phyloP scores from a whole-genome alignment of 2,329 filamentous ascomycete species.

The Dothiorella sarmentorum region DNA sequence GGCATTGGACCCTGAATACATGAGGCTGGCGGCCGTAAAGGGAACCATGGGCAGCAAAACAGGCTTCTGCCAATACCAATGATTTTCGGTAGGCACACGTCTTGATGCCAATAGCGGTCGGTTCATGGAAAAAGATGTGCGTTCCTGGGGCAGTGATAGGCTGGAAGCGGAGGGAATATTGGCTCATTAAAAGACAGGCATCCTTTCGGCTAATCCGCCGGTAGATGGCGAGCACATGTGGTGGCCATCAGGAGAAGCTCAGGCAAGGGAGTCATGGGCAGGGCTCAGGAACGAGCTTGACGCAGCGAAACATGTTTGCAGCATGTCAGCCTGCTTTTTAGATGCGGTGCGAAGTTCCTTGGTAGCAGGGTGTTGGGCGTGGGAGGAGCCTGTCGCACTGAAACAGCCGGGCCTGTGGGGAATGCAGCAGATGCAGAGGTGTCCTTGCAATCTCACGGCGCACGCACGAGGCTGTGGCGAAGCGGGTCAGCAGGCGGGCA shows the following conservation, averaged over 20 bases:
- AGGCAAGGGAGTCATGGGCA: neutral
- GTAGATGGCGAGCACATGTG: neutral
- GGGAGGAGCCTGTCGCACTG: constrained; percentile 8
- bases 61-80: neutral
- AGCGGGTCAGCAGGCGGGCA: neutral
- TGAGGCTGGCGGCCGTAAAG: neutral
- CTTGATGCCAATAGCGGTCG: neutral
- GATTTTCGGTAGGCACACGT: neutral
- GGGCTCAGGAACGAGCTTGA: neutral
- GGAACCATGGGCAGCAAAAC: neutral
- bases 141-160: constrained; percentile 1
- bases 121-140: neutral
- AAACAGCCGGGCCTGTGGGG: constrained; percentile 13
- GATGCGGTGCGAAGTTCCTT: no score
- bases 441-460: constrained; percentile 15
- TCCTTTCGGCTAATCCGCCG: constrained; percentile 8
- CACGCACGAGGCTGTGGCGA: constrained; percentile 13
- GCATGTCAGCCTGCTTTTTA: neutral
- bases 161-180: constrained; percentile 4
- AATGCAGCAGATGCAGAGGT: neutral
- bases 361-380: constrained; percentile 2
- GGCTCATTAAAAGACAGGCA: constrained; percentile 14
- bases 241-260: constrained; percentile 6
- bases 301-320: constrained; percentile 9
- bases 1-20: constrained; percentile 11